Conservation (phyloP, 371 early-diverging fungal genomes). For the Mortierella sp. region DNA sequence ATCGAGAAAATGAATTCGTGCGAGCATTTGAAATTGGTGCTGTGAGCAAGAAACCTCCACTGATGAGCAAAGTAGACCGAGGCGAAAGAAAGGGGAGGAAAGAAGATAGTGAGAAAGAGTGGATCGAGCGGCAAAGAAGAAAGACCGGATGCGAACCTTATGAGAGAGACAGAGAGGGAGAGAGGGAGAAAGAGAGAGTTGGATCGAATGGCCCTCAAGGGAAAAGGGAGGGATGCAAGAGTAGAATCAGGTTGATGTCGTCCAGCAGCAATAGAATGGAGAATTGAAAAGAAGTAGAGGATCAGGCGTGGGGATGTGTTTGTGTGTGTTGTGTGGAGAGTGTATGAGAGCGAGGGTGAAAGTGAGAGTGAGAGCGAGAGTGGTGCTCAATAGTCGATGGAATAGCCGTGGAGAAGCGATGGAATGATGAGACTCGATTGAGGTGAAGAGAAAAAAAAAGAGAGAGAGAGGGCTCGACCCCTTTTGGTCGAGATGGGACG, state of each 20-base stretch:
- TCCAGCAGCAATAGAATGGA: no score
- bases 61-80: not conserved
- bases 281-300: not conserved
- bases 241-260: no score
- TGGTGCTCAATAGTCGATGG: not conserved
- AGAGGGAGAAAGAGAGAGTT: not conserved
- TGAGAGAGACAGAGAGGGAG: not conserved
- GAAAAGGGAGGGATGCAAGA: no score
- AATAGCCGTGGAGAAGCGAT: not conserved
- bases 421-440: not conserved
- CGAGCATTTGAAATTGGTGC: not conserved
- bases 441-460: not conserved
- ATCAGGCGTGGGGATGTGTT: not conserved
- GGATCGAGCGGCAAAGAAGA: not conserved
- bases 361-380: no score
- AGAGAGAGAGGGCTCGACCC: no score
- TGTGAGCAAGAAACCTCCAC: no score
- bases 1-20: not conserved
- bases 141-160: not conserved
- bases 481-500: no score
- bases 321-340: conserved; percentile 1
- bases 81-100: not conserved
- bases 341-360: not conserved
- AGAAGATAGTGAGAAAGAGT: not conserved
- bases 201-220: not conserved